Conservation (phyloP, 1,284 basidiomycete species). For the Ganoderma lingzhi region DNA sequence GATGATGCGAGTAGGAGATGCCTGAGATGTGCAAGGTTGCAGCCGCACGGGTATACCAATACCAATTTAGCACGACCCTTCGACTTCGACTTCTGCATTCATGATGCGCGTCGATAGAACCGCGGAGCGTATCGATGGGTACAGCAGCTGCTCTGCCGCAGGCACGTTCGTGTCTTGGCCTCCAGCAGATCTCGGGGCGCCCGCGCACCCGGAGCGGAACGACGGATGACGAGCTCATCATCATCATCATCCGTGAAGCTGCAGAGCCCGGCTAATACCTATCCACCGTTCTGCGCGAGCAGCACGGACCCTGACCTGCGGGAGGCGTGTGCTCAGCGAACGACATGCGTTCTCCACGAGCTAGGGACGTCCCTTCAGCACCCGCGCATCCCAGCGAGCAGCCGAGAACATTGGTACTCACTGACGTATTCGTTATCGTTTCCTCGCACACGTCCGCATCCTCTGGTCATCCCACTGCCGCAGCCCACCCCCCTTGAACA, state of each 20-base stretch:
- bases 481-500: too few species aligned
- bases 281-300: too few species aligned
- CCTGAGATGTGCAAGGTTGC: not conserved
- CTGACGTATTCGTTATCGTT: not conserved
- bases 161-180: not conserved
- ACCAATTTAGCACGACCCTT: not conserved
- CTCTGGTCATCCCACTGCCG: not conserved
- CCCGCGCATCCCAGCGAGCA: not conserved
- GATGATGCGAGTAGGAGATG: not conserved
- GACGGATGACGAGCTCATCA: not conserved
- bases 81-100: not conserved
- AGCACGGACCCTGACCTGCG: not conserved
- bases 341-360: constrained; percentile 8
- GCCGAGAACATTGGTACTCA: not conserved
- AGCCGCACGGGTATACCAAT: not conserved
- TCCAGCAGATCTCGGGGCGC: not conserved
- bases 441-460: not conserved
- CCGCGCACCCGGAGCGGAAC: not conserved
- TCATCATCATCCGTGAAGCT: not conserved
- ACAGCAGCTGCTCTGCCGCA: not conserved
- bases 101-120: constrained; percentile 1
- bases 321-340: not conserved
- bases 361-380: constrained; percentile 16
- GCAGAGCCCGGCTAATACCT: not conserved
- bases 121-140: not conserved